These are phyloP conservation scores for Aegilops bicornis DNA, from an alignment of 176 grass and related monocot species.

Conservation along the genomic window DNA sequence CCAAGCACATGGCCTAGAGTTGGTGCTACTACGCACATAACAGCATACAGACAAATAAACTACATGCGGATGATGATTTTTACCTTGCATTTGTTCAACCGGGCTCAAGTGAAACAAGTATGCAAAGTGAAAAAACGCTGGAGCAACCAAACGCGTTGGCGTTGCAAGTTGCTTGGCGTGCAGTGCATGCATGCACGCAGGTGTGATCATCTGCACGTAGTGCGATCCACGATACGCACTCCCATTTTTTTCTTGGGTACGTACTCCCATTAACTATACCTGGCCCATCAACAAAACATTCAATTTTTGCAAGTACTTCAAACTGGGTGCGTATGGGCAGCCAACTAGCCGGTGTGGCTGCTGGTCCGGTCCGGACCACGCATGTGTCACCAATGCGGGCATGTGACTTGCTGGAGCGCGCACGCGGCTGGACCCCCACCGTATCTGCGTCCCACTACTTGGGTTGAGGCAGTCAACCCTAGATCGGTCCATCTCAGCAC, in stretches of 20 bases:
- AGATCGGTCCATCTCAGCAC: not conserved
- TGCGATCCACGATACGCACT: not conserved
- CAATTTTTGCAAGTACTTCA: not conserved
- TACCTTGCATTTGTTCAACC: no score
- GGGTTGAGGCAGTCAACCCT: not conserved
- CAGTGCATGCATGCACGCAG: not conserved
- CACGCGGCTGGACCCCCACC: not conserved
- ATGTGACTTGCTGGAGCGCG: not conserved
- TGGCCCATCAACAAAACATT: not conserved
- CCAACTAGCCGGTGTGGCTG: not conserved
- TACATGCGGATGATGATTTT: no score
- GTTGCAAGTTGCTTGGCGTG: not conserved
- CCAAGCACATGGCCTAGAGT: no score
- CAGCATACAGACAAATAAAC: no score
- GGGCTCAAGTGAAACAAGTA: no score
- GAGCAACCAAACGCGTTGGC: no score
- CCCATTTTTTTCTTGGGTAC: not conserved
- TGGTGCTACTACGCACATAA: no score
- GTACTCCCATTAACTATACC: not conserved
- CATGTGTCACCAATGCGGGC: conserved; percentile 15
- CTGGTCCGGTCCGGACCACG: conserved; percentile 11
- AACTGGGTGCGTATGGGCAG: not conserved
- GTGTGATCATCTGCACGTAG: not conserved
- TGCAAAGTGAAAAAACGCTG: no score
- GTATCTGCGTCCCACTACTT: not conserved